Evolutionary conservation across 148 eudicot species (phyloP).

Genomic region (Rhododendron mucronatum): DNA sequence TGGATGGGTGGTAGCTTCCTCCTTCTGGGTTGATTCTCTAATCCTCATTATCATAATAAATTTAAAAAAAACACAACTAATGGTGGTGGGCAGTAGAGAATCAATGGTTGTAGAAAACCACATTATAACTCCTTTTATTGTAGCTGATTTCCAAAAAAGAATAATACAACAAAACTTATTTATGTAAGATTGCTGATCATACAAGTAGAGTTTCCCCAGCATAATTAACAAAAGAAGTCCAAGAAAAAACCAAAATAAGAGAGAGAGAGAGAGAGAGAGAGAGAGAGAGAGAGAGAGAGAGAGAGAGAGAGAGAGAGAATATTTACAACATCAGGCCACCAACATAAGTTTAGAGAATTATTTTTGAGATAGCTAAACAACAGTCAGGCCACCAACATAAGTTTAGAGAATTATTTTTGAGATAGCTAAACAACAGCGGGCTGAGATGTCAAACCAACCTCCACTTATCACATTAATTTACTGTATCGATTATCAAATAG

Average conservation of each 20-base stretch:
- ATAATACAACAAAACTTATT: background rate
- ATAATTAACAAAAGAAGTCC: background rate
- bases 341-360: background rate
- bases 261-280: too few relatives aligned
- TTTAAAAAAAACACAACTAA: background rate
- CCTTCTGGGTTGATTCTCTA: background rate
- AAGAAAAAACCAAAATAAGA: background rate
- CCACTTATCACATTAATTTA: background rate
- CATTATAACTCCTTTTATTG: background rate
- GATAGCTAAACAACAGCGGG: background rate
- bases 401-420: background rate
- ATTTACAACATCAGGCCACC: background rate
- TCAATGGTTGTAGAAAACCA: background rate
- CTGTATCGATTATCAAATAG: constrained; percentile 11
- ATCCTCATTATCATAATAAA: background rate
- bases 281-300: too few relatives aligned
- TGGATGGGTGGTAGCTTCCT: background rate
- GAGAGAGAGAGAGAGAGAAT: background rate
- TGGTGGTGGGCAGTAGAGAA: background rate
- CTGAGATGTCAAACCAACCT: background rate
- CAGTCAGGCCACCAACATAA: background rate
- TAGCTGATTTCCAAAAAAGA: background rate
- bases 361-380: background rate
- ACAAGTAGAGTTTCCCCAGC: background rate
- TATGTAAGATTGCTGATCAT: background rate